Evolutionary conservation across 116 monocot species (phyloP), one percentile per base, ranked within the genome.

Genomic region (Papilionanthe hybrid): DNA sequence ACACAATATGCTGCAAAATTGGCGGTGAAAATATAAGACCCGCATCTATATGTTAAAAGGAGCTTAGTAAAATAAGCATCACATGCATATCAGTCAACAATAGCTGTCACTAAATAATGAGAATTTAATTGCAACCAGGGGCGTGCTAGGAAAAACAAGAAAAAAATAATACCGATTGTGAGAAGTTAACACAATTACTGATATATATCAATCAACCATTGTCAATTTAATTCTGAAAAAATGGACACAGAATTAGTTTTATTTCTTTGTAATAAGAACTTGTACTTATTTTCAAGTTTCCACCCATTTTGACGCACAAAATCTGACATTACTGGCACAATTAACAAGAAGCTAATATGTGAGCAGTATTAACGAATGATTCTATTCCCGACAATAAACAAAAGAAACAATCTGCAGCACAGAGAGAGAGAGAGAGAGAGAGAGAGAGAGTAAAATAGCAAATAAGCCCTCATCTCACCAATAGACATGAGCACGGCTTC

Each of bases 1-100:
- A 82, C 82, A 53, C 82, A 82, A 17, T 82, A 82, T 68, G 82
- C 82, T 82, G 82, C 82, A 50, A 27, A 75, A 72, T 79, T 19
- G 10, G 55, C 22, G 47, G 30, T 32, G 41, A 71, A 71, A 43
- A 73, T 9, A 73, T 73, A 42, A 43, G 44, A 9, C 7, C 9
- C 42, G 1, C 20, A 44, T 6, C 20, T 65, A 53, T 4, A 53
- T 53, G 17, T 53, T 53, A 53, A 15, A 45, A 45, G 53, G 53
- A 53, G 53, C 18, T 28, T 22, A 65, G 27, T 25, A 65, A 23
- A 65, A 60, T 25, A 25, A 65, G 13, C 13, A 53, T 27, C 9
- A 27, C 6, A 65, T 65, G 25, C 10, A 9, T 11, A 27, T 11
- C 65, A 27, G 27, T 17, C 13, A 65, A 17, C 15, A 65, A 23